Base-by-base conservation (phyloP, 108 stramenopile species). In the Nitzschia sp. region DNA sequence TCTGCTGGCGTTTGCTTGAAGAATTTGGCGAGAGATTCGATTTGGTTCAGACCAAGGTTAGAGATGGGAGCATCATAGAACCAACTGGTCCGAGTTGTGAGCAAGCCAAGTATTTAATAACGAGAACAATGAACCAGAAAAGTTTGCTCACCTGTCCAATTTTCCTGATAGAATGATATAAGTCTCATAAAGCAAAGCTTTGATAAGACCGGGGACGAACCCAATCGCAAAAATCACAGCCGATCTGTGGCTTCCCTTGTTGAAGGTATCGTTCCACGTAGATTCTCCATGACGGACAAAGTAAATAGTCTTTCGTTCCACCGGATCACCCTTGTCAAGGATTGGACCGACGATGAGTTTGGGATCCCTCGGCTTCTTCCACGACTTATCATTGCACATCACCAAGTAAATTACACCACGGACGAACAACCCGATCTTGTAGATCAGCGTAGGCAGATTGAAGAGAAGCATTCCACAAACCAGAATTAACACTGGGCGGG, bases 251-350 rank as follows among this genome's bases (percentile, higher is more conserved):
- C 85, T 79, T 46, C 95, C 92, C 65, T 89, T 84, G 70, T 96
- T 93, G 86, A 96, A 96, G 15, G 95, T 96, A 58, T 96, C 82
- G 32, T 79, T 79, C 91, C 94, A 92, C 17, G 88, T 90, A 1
- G 89, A 89, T 67, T 90, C 94, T 24, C 92, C 95, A 46, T 96
- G 95, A 3, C 95, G 86, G 21, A 96, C 86, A 47, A 96, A 84
- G 55, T 93, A 85, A 15, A 96, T 60, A 1, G 87, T 96, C 48
- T 93, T 96, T 38, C 80, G 80, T 65, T 88, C 84, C 42, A 84
- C 70, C 29, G 68, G 68, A 32, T 60, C 34, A 30, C 68, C 71
- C 36, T 55, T 51, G 66, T 36, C 55, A 47, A 76, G 3, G n/a
- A 75, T 75, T 31, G 78, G 77, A 34, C 72, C 80, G 51, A 92